Evolutionary conservation across 306 rosid genomes (phyloP), one percentile per base, ranked within the genome.

Genomic region (Prunus padus): DNA sequence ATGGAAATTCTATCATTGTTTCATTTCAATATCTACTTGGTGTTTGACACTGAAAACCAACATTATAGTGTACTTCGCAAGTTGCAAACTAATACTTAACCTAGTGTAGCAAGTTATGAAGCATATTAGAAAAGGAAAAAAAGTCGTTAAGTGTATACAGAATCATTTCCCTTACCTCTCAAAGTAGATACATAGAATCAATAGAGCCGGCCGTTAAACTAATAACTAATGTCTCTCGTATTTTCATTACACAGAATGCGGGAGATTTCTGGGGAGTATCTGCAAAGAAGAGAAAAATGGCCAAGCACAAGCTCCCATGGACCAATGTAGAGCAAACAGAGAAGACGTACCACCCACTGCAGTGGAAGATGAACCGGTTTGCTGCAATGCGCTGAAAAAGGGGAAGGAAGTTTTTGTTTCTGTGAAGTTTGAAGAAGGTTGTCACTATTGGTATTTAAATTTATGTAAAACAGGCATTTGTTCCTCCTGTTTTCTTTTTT

Each of bases 241-340:
- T 65, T 72, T 85, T 73, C 82, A 71, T 70, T 51, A 28, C 73
- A 37, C 2, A 92, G 97, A 87, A 81, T 81, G n/a, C 19, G 1
- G 89, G 88, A 79, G 93, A 89, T 74, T 80, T 67, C 73, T 42
- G 84, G 73, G 96, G 93, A 70, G 86, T 89, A 31, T 84, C 89
- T 25, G 91, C 96, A 42, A 88, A 74, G 87, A 88, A 82, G 88
- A 81, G 73, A 76, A 87, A 79, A 74, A 67, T 81, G 76, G 93
- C 93, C 20, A 85, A 84, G 74, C 89, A 81, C 82, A 88, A 86
- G 88, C 79, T 89, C 62, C 96, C 96, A 40, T 89, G 97, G 97
- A 82, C 84, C 3, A 85, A 75, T 72, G 22, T 67, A 19, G 90
- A 84, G 28, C 55, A 86, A 79, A 79, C 69, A 11, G 83, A 82